Evolutionary conservation across 2,329 filamentous ascomycete genomes (phyloP), one percentile per base, ranked within the genome.

Genomic region (Ilyonectria robusta): DNA sequence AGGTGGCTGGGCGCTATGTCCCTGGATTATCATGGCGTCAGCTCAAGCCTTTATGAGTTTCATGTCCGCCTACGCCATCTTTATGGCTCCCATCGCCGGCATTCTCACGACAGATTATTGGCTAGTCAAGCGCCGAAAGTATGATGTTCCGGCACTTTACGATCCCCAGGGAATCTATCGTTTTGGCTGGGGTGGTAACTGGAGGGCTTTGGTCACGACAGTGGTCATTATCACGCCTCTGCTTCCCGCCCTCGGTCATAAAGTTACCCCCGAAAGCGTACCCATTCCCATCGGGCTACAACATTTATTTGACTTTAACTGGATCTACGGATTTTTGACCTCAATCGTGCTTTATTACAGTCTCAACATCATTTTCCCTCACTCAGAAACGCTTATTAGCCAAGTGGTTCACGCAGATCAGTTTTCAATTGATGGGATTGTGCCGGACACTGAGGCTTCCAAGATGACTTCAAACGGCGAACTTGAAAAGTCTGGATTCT

Each of bases 111-210:
- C 77, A 37, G 83, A 85, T 67, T 85, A 77, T 68, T 81, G 78
- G 78, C 62, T 81, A 33, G 70, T 80, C 66, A 81, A 83, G 66
- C 73, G 75, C 44, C 71, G 76, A 37, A 76, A 78, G 33, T 76
- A 81, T 65, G 81, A 85, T 67, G 77, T 84, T 33, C 81, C 80
- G 1, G 81, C 79, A 13, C 73, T 85, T 40, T 85, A 85, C 73
- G 73, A 81, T 51, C 81, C 80, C 7, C 69, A 78, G 29, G 82
- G 82, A 56, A 80, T 80, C 59, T 84, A 84, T 69, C 77, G 78
- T 50, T 83, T 78, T 71, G 58, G 62, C 10, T 69, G 68, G 35
- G 79, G 80, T 15, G 64, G 74, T 50, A 81, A 81, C 64, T 79
- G 77, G 76, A 71, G 80, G n/a, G 78, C 79, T 17, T 70, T 77